A percentile compares a stretch with the other conserved stretches of the same genome.
Evolutionary conservation across 495 filamentous ascomycete species (phyloP).

Genomic region (Aspergillus kassunensis): DNA sequence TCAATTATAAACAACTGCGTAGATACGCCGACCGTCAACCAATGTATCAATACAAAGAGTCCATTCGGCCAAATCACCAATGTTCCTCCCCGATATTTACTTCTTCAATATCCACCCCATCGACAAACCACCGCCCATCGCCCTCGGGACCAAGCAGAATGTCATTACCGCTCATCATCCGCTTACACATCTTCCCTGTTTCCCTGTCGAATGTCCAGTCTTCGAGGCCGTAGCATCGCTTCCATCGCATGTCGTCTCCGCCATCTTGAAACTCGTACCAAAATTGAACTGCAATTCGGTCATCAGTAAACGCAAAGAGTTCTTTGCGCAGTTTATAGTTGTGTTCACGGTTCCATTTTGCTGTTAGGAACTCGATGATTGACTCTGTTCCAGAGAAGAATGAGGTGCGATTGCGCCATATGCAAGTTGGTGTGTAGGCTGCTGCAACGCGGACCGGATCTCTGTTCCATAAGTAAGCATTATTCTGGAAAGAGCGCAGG

Average conservation of each 20-base stretch:
- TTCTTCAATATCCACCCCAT: constrained; percentile 67
- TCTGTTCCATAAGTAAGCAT: constrained; percentile 27
- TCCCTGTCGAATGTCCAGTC: constrained; percentile 80
- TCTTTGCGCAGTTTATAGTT: constrained; percentile 82
- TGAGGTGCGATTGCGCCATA: constrained; percentile 76
- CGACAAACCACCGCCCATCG: constrained; percentile 56
- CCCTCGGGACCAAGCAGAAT: constrained; percentile 55
- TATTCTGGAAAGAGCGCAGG: neutral
- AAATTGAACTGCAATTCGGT: constrained; percentile 78
- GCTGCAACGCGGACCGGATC: constrained; percentile 60
- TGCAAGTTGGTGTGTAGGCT: constrained; percentile 71
- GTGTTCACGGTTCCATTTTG: constrained; percentile 74
- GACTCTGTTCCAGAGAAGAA: constrained; percentile 67
- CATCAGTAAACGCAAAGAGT: constrained; percentile 60
- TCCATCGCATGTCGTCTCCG: constrained; percentile 69
- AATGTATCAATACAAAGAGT: neutral
- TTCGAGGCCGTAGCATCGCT: constrained; percentile 84
- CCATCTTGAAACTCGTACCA: constrained; percentile 86
- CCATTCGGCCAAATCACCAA: constrained; percentile 49
- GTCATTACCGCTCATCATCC: constrained; percentile 92
- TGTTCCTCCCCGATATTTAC: constrained; percentile 70
- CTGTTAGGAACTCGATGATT: constrained; percentile 67
- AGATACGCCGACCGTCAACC: neutral
- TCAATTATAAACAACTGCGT: neutral
- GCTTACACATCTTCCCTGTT: constrained; percentile 76